Percentiles rank a stretch among this genome's conserved stretches.
Conservation (phyloP, 2,329 filamentous ascomycete genomes). For the Scedosporium apiospermum region DNA sequence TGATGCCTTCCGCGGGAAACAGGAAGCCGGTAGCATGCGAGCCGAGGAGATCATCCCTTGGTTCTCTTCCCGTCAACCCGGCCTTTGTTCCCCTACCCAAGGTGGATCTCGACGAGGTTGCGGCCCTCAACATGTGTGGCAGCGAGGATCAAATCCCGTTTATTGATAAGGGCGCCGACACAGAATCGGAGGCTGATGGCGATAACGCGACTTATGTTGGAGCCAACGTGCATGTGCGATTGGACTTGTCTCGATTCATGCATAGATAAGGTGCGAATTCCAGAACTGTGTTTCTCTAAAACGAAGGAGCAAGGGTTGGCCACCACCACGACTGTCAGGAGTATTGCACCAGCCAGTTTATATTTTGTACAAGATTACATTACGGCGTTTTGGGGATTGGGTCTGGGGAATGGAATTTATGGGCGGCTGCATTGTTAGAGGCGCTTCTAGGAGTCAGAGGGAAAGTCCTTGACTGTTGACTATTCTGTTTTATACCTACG, state of each 20-base stretch:
- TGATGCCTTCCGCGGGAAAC: not conserved
- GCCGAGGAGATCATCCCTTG: not conserved
- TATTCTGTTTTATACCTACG: not conserved
- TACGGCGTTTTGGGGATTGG: not conserved
- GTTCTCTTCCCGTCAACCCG: conserved; percentile 30
- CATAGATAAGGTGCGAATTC: conserved; percentile 13
- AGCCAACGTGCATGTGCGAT: not conserved
- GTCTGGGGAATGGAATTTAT: not conserved
- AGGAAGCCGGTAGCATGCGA: not conserved
- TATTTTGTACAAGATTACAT: not conserved
- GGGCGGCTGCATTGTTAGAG: not conserved
- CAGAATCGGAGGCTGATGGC: conserved; percentile 1
- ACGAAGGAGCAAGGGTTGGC: not conserved
- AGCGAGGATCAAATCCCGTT: conserved; percentile 45
- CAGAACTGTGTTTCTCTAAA: not conserved
- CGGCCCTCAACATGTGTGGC: conserved; percentile 38
- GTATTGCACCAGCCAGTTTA: too few relatives aligned
- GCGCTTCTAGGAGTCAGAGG: not conserved
- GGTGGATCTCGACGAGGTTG: conserved; percentile 43
- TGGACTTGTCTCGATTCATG: conserved; percentile 38
- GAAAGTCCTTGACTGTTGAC: not conserved
- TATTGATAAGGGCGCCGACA: conserved; percentile 13
- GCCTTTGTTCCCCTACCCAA: conserved; percentile 45
- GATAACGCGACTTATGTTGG: not conserved
- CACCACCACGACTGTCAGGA: not conserved